Evolutionary conservation across 495 filamentous ascomycete species (phyloP).

Genomic region (Xylaria nigripes): DNA sequence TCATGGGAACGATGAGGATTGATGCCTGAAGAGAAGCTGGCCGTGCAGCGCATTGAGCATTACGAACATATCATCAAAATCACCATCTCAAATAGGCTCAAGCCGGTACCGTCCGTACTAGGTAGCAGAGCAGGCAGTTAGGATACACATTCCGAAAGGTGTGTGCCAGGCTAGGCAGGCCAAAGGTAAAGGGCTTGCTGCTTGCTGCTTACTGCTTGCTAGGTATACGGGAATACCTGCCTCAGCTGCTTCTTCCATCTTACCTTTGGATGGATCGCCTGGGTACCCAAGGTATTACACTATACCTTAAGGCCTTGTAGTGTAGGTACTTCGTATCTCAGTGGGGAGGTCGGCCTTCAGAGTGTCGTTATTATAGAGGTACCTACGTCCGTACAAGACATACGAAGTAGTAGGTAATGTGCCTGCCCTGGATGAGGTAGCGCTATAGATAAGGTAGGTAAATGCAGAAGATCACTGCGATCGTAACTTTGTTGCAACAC

Average conservation of each 20-base stretch:
- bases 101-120: neutral
- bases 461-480: neutral
- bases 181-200: neutral
- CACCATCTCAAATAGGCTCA: neutral
- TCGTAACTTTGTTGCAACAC: neutral
- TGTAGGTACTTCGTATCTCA: too few species aligned
- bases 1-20: slow-evolving; percentile 11
- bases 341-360: too few species aligned
- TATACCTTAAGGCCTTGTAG: too few species aligned
- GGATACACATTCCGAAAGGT: neutral
- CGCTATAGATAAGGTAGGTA: neutral
- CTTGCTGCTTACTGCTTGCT: neutral
- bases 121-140: too few species aligned
- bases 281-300: too few species aligned
- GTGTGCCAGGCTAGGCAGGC: neutral
- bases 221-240: too few species aligned
- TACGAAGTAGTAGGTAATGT: too few species aligned
- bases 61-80: neutral
- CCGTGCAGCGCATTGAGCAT: slow-evolving; percentile 4
- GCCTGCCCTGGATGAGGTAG: too few species aligned
- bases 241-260: too few species aligned
- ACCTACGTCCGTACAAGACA: neutral
- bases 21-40: slow-evolving; percentile 10
- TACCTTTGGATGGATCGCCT: too few species aligned
- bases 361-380: too few species aligned